A percentile compares a stretch with the other conserved stretches of the same genome.
phyloP scores from a whole-genome alignment of 23 red algal genomes.

The Gracilaria caudata region DNA sequence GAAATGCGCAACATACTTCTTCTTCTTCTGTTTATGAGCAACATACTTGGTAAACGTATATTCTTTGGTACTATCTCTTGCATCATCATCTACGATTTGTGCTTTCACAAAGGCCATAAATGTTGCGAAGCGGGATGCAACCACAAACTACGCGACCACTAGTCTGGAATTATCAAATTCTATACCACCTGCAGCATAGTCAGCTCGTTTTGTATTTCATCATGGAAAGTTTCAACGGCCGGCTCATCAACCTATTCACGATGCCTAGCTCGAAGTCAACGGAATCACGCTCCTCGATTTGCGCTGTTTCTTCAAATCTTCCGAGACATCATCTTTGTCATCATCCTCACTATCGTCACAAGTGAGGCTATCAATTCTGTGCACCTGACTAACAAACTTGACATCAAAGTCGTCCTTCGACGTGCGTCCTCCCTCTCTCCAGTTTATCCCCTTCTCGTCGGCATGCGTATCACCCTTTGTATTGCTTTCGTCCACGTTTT shows the following conservation, averaged over 20 bases:
- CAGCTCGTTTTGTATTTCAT: too few species aligned
- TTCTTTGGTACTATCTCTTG: too few species aligned
- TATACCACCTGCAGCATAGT: too few species aligned
- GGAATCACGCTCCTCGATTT: neutral
- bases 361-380: neutral
- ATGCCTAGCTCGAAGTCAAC: neutral
- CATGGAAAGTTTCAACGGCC: too few species aligned
- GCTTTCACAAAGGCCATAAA: too few species aligned
- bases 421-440: neutral
- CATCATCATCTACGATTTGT: too few species aligned
- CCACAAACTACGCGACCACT: too few species aligned
- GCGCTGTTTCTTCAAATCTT: neutral
- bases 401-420: neutral
- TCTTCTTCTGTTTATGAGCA: too few species aligned
- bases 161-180: too few species aligned
- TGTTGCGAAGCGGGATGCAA: too few species aligned
- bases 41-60: too few species aligned
- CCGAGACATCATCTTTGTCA: neutral
- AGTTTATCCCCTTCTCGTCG: neutral
- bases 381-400: neutral
- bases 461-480: neutral
- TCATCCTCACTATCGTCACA: neutral
- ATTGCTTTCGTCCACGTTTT: neutral
- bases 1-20: too few species aligned
- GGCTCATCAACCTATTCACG: neutral